Evolutionary conservation across 441 rosid species (phyloP).

Genomic region (Sinapis alba): DNA sequence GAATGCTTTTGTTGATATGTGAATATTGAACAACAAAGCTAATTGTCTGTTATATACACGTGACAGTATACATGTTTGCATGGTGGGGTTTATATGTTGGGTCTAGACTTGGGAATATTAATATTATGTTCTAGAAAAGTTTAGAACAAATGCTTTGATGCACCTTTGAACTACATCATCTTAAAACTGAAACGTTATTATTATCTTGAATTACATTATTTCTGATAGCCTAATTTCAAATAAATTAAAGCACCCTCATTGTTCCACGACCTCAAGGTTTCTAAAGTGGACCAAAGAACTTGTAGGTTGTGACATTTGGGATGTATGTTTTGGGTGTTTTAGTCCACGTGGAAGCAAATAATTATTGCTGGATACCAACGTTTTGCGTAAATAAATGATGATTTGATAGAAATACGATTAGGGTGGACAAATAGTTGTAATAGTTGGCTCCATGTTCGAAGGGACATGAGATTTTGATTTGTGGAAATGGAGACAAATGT

Average conservation of each 20-base stretch:
- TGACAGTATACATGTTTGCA: conserved; percentile 16
- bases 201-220: not conserved
- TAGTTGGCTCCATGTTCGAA: conserved; percentile 17
- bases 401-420: not conserved
- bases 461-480: conserved; percentile 23
- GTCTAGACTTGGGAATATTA: conserved; percentile 12
- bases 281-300: conserved; percentile 7
- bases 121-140: conserved; percentile 30
- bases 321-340: conserved; percentile 3
- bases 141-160: conserved; percentile 2
- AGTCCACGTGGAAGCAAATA: conserved; percentile 21
- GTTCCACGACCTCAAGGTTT: not conserved
- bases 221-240: not conserved
- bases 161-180: not conserved
- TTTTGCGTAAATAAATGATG: not conserved
- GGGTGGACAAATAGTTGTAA: not conserved
- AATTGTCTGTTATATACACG: conserved; percentile 22
- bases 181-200: not conserved
- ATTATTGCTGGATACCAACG: conserved; percentile 15
- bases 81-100: conserved; percentile 36
- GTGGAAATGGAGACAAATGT: conserved; percentile 27
- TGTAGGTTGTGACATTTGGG: conserved; percentile 6
- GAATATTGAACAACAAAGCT: conserved; percentile 13
- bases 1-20: conserved; percentile 7
- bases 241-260: not conserved